These are phyloP conservation scores for Schizophyllum amplum DNA, from an alignment of 1,284 basidiomycete genomes.

Conservation along the genomic window DNA sequence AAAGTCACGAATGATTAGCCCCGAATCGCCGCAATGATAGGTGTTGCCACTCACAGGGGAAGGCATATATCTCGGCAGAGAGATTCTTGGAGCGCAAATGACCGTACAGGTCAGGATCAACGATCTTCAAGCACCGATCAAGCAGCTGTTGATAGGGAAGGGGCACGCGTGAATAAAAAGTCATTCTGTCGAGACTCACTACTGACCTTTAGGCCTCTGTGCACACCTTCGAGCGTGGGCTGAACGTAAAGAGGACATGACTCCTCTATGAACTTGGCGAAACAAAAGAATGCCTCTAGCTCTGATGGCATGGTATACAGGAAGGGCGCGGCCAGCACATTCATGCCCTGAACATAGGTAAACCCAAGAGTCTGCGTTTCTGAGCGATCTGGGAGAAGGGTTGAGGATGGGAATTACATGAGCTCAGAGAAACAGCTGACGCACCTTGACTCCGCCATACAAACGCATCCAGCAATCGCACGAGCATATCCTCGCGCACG, in stretches of 20 bases:
- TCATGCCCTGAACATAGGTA: constrained; percentile 98
- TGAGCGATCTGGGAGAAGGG: constrained; percentile 46
- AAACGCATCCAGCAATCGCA: constrained; percentile 90
- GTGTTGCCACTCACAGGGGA: constrained; percentile 66
- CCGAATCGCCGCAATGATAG: no score
- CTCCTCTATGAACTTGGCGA: constrained; percentile 90
- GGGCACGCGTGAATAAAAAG: not conserved
- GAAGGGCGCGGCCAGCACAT: constrained; percentile 95
- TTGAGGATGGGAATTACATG: not conserved
- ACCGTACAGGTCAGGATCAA: constrained; percentile 80
- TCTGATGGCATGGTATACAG: constrained; percentile 94
- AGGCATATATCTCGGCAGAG: constrained; percentile 97
- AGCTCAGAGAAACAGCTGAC: constrained; percentile 9
- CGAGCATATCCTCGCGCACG: constrained; percentile 94
- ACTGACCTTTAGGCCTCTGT: constrained; percentile 81
- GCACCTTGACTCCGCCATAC: constrained; percentile 88
- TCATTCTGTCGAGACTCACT: not conserved
- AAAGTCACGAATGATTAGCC: no score
- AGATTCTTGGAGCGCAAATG: constrained; percentile 86
- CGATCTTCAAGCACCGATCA: constrained; percentile 84
- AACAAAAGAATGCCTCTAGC: constrained; percentile 94
- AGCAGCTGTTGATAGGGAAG: constrained; percentile 56
- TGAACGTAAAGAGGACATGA: constrained; percentile 93
- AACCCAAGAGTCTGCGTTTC: constrained; percentile 69
- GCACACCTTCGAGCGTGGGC: constrained; percentile 91